Percentiles rank a stretch among this genome's conserved stretches.
These are phyloP conservation scores for Suillus subalutaceus DNA, from an alignment of 768 basidiomycete genomes.

Conservation along the genomic window DNA sequence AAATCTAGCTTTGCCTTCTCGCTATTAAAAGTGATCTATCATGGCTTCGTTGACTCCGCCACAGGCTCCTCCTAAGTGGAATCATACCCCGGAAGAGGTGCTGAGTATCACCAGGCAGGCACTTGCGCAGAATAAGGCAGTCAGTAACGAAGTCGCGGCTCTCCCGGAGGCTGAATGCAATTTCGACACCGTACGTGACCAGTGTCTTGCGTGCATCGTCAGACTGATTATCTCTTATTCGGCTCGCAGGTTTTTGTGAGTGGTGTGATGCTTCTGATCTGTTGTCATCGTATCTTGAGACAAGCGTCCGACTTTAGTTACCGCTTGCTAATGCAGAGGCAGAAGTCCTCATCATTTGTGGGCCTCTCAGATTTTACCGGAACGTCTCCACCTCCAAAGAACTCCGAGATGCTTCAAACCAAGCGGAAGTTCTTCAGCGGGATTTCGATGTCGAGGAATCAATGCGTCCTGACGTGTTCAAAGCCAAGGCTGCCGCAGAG, in stretches of 20 bases:
- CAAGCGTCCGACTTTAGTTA: constrained; percentile 40
- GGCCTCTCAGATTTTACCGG: constrained; percentile 78
- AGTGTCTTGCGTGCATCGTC: background rate
- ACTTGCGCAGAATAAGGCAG: constrained; percentile 56
- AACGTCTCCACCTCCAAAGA: constrained; percentile 76
- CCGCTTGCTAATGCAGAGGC: constrained; percentile 65
- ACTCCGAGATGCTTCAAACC: constrained; percentile 79
- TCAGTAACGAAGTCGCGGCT: constrained; percentile 62
- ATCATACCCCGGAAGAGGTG: constrained; percentile 65
- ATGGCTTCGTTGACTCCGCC: constrained; percentile 63
- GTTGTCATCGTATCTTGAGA: constrained; percentile 23
- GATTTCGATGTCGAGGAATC: constrained; percentile 76
- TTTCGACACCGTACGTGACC: constrained; percentile 62
- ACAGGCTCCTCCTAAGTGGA: constrained; percentile 67
- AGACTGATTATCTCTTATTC: constrained; percentile 3
- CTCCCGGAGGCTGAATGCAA: constrained; percentile 58
- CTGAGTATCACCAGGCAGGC: constrained; percentile 55
- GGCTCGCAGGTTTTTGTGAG: constrained; percentile 70
- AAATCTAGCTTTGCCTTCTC: background rate
- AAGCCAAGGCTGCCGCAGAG: constrained; percentile 69
- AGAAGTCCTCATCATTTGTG: constrained; percentile 49
- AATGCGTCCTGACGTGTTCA: constrained; percentile 82
- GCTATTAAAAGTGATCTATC: constrained; percentile 6
- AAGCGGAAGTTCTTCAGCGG: constrained; percentile 68
- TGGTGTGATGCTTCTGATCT: constrained; percentile 20